Evolutionary conservation across 305 asterid genomes (phyloP), one percentile per base, ranked within the genome.

Genomic region (Fraxinus sp.): DNA sequence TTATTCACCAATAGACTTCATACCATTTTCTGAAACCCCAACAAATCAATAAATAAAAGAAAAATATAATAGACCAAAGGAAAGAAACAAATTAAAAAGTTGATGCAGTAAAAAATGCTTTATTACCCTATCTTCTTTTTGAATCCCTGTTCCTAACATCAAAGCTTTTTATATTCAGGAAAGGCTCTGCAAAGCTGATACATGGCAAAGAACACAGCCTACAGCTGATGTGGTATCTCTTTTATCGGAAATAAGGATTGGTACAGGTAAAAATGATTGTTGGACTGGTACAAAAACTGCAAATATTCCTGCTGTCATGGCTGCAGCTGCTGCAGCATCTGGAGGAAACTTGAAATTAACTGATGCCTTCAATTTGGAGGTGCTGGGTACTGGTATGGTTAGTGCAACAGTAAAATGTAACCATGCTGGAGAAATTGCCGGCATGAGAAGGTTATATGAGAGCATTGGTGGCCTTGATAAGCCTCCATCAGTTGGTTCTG

Each of bases 341-440:
- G 99, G 99, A 37, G 99, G 97, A 74, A 93, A 95, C 84, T 84
- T 97, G 86, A 95, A 95, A 85, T 88, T 95, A 91, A 86, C 93
- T 11, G 99, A 95, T 83, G 97, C 97, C 82, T 97, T 97, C 88
- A 93, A 91, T 83, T 89, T 97, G 88, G 99, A 97, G 91, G 99
- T 97, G 78, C 98, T 97, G 44, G 93, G 98, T 83, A 97, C 98
- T 78, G 98, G 98, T 83, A 89, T 97, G 86, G 95, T 95, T 77
- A 97, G 99, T 86, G 99, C 99, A 52, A 92, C 98, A 36, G 97
- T 92, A 36, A 97, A 97, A 89, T 95, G 97, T 88, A 97, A 97
- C 86, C 98, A 93, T 88, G 97, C 99, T 85, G 99, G 99, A 86
- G 99, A 97, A 97, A 97, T 97, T 85, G 98, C 94, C 36, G 99